Percentiles rank a stretch among this genome's conserved stretches.
phyloP scores from a whole-genome alignment of 2,329 filamentous ascomycete species.

The Zarea fungicola region DNA sequence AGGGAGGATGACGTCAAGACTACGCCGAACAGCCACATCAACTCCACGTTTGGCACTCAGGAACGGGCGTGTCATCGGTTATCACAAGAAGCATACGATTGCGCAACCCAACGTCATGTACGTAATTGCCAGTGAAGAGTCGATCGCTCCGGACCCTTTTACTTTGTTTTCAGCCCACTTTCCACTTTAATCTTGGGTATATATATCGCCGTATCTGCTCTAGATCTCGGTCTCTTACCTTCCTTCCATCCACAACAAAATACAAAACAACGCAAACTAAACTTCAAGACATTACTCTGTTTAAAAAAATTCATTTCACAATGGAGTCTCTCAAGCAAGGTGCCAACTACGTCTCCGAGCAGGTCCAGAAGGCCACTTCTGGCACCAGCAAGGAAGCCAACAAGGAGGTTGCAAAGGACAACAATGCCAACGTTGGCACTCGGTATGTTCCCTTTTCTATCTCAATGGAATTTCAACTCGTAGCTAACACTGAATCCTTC shows the following conservation, averaged over 20 bases:
- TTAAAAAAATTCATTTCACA: slow-evolving; percentile 22
- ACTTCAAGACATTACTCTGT: slow-evolving; percentile 16
- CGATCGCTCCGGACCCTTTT: slow-evolving; percentile 2
- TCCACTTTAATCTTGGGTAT: slow-evolving; percentile 1
- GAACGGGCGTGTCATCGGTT: slow-evolving; percentile 5
- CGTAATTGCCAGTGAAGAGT: slow-evolving; percentile 12
- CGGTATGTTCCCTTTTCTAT: slow-evolving; percentile 32
- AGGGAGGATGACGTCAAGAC: slow-evolving; percentile 11
- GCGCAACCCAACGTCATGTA: not conserved
- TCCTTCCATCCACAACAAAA: slow-evolving; percentile 6
- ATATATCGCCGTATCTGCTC: slow-evolving; percentile 11
- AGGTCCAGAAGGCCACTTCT: slow-evolving; percentile 50
- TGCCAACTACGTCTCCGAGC: slow-evolving; percentile 62
- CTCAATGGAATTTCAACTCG: not conserved
- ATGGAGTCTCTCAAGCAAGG: slow-evolving; percentile 55
- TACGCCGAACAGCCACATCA: not conserved
- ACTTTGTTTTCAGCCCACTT: slow-evolving; percentile 5
- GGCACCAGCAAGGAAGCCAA: slow-evolving; percentile 63
- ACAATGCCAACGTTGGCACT: slow-evolving; percentile 45
- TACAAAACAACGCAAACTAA: slow-evolving; percentile 15
- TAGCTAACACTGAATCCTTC: slow-evolving; percentile 15
- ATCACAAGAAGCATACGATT: slow-evolving; percentile 2
- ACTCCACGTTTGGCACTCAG: slow-evolving; percentile 4
- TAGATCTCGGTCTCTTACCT: slow-evolving; percentile 21
- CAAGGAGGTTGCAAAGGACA: slow-evolving; percentile 63